phyloP scores from a whole-genome alignment of 2,329 filamentous ascomycete species.

The Fusarium verticillioides region DNA sequence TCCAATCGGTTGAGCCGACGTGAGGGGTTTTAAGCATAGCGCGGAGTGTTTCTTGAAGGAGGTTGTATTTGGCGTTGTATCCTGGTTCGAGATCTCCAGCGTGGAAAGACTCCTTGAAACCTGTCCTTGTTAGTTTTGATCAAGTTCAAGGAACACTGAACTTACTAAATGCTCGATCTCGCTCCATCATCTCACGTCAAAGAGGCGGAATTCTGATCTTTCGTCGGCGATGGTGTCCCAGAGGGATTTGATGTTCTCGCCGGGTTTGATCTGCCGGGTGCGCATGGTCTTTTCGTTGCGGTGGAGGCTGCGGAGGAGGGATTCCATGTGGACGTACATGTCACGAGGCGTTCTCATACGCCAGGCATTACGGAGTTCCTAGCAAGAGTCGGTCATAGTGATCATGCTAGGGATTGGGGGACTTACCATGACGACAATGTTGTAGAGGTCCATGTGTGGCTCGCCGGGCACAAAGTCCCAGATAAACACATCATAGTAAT shows the following conservation, averaged over 20 bases:
- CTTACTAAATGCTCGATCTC: conserved; percentile 40
- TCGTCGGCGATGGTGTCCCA: conserved; percentile 41
- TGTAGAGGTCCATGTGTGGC: conserved; percentile 27
- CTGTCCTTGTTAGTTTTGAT: not conserved
- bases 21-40: conserved; percentile 25
- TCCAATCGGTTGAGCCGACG: conserved; percentile 35
- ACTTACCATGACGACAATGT: conserved; percentile 30
- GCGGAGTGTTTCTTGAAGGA: conserved; percentile 33
- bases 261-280: conserved; percentile 40
- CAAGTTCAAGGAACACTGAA: fast-evolving
- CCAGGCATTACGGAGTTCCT: conserved; percentile 45
- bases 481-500: conserved; percentile 46
- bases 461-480: conserved; percentile 44
- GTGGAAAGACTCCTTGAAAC: conserved; percentile 45
- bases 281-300: conserved; percentile 39
- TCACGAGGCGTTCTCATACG: conserved; percentile 39
- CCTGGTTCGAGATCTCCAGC: conserved; percentile 44
- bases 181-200: conserved; percentile 40
- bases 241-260: conserved; percentile 37
- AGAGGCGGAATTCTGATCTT: conserved; percentile 26
- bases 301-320: conserved; percentile 36
- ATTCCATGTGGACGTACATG: conserved; percentile 40
- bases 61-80: conserved; percentile 24
- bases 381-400: not conserved
- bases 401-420: fast-evolving